Base-by-base conservation (phyloP, 352 stramenopile species). In the Phytophthora macrochlamydospora region DNA sequence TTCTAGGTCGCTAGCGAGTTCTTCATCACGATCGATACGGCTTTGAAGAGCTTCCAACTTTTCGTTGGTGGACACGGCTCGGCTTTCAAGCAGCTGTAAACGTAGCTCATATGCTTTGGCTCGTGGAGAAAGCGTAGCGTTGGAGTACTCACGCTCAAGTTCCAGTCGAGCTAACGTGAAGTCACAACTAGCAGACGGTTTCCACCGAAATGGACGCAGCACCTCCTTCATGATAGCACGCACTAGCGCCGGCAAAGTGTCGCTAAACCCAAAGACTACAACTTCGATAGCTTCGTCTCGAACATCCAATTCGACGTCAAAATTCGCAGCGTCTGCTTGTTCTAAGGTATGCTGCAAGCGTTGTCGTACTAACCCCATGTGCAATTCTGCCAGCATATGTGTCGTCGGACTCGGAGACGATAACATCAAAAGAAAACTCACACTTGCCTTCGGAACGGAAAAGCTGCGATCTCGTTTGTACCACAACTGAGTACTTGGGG, bases 391-490 rank as follows among this genome's bases (percentile, higher is more conserved):
- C 42, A 81, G 71, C 28, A 95, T 74, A 60, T 78, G 84, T 59
- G 75, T 84, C 6, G 35, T 29, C 31, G 87, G 71, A n/a, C 75
- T 88, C 49, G 89, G 59, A 11, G 70, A 72, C 11, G 85, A 83
- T 1, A 93, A 62, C 24, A 67, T 82, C 9, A 94, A 29, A 7
- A 92, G 67, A 37, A 93, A 88, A 48, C 77, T 87, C 29, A 87
- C 81, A 49, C 88, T 88, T 31, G 76, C 81, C 59, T 87, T 87
- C 35, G 88, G 88, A n/a, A 83, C 72, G 31, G 73, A 61, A 59
- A 96, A 96, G 28, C 55, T 77, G 24, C 58, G 43, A 42, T 93
- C 86, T 5, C 74, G 85, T 29, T 92, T 89, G 76, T 85, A 94
- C 83, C 87, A 95, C 30, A 94, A 73, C 59, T 90, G 83, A 53